A percentile compares a stretch with the other conserved stretches of the same genome.
Evolutionary conservation across 2,329 filamentous ascomycete species (phyloP).

Genomic region (Cytospora chrysosperma): DNA sequence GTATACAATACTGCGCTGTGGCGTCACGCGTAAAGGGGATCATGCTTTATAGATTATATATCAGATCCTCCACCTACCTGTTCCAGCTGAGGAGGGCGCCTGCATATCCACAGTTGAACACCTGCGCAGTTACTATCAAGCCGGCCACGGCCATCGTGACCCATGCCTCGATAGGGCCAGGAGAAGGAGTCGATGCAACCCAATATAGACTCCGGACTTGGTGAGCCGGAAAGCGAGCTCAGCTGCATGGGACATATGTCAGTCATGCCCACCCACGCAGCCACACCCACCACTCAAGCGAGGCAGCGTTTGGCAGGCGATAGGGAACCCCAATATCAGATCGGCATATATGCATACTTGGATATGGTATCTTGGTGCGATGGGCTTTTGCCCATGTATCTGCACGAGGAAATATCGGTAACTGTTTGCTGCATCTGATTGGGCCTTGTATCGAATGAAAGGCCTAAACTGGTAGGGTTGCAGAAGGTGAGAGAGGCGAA

Average conservation of each 20-base stretch:
- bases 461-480: not conserved
- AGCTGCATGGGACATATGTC: not conserved
- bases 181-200: not conserved
- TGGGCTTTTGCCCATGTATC: not conserved
- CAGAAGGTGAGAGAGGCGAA: not conserved
- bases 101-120: slow-evolving; percentile 1
- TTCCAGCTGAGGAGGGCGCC: slow-evolving; percentile 6
- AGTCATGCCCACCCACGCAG: not conserved
- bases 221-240: not conserved
- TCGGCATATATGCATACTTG: slow-evolving; percentile 5
- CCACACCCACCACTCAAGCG: not conserved
- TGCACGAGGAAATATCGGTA: slow-evolving; percentile 3
- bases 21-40: not conserved
- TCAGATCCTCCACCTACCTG: not conserved
- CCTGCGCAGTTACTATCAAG: slow-evolving; percentile 6
- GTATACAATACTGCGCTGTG: not conserved
- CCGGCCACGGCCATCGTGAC: slow-evolving; percentile 10
- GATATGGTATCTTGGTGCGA: not conserved
- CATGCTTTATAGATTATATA: not conserved
- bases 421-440: slow-evolving; percentile 7
- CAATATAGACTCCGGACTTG: not conserved
- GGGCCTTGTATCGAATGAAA: slow-evolving; percentile 7
- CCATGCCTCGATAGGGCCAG: slow-evolving; percentile 1
- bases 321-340: not conserved
- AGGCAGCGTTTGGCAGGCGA: not conserved